Evolutionary conservation across 352 stramenopile species (phyloP), one percentile per base, ranked within the genome.

Genomic region (Globisporangium ultimum): DNA sequence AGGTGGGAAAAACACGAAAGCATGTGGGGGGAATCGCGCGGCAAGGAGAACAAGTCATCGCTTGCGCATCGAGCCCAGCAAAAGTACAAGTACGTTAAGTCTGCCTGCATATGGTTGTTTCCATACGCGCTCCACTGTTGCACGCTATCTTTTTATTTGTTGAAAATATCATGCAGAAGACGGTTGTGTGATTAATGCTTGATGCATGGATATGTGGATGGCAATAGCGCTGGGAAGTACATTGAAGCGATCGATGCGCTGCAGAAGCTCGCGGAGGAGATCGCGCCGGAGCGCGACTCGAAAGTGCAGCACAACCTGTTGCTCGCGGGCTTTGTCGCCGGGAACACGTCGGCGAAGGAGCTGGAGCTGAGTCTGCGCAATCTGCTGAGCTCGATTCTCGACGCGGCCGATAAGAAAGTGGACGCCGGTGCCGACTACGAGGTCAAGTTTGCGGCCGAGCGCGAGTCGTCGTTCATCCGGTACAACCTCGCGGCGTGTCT

Each of bases 401-500:
- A 76, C 41, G 60, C 77, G 10, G 41, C 53, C 48, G 68, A 77
- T 52, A 76, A 84, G 67, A 76, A 87, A 55, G 53, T 74, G 40
- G 68, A 82, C 36, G 67, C 59, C 24, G 67, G 55, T 7, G 66
- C 53, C 6, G 72, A 64, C 17, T 66, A 68, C 36, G 58, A 70
- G 13, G 52, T 53, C 21, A 72, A 58, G 15, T 76, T 84, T 21
- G 89, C 83, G 32, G 78, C 94, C 28, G 88, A 97, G 65, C 87
- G 87, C 18, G 89, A 97, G 61, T 64, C 77, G 47, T 81, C 89
- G 14, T 92, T 95, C 40, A 68, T 97, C 17, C 88, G 93, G 20
- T 98, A 97, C 82, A 98, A 98, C 59, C 78, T 92, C 22, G 88
- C 89, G 3, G 88, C 87, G 7, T 70, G 82, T 22, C 70, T 96